A percentile compares a stretch with the other conserved stretches of the same genome.
These are phyloP conservation scores for Talaromyces proteolyticus DNA, from an alignment of 495 filamentous ascomycete species.

Conservation along the genomic window DNA sequence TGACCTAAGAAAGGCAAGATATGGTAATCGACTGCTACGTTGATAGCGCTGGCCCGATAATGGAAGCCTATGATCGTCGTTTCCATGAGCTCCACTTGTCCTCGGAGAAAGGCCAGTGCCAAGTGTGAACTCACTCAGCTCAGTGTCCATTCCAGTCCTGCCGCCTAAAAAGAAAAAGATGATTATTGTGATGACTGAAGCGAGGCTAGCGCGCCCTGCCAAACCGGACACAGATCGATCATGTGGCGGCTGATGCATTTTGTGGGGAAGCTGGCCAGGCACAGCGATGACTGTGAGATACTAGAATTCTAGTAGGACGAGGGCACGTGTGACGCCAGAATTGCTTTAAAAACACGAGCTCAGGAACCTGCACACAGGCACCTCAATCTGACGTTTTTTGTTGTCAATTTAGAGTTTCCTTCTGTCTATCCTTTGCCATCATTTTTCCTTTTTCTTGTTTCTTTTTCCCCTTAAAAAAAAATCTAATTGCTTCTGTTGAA, in stretches of 20 bases:
- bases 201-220: neutral
- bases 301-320: neutral
- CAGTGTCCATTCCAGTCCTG: neutral
- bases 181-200: conserved; percentile 1
- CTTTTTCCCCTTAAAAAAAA: conserved; percentile 1
- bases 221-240: conserved; percentile 2
- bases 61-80: conserved; percentile 1
- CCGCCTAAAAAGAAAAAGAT: neutral
- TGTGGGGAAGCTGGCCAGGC: conserved; percentile 4
- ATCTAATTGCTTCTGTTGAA: conserved; percentile 4
- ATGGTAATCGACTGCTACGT: neutral
- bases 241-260: conserved; percentile 8
- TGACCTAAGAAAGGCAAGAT: neutral
- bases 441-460: conserved; percentile 1
- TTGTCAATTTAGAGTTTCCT: neutral
- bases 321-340: conserved; percentile 4
- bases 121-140: neutral
- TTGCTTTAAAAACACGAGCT: neutral
- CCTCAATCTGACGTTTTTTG: neutral
- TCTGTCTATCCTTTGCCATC: conserved; percentile 2
- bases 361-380: neutral
- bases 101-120: neutral
- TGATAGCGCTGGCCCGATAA: neutral
- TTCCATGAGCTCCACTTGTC: neutral
- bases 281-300: conserved; percentile 1